Evolutionary conservation across 2,329 filamentous ascomycete species (phyloP).

Genomic region (Aspergillus unguis): DNA sequence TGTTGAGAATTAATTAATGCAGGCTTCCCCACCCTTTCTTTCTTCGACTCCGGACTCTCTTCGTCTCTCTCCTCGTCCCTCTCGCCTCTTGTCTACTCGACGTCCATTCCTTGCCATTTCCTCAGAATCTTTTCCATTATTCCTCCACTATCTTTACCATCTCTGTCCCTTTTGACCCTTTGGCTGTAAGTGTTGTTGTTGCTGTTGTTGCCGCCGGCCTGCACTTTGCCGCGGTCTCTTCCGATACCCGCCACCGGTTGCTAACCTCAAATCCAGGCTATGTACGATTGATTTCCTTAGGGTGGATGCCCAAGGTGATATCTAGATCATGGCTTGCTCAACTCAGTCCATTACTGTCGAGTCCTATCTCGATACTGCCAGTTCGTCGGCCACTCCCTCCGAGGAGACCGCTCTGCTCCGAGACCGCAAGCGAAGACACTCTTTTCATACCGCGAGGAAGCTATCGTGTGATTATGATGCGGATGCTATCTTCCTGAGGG

Average conservation of each 20-base stretch:
- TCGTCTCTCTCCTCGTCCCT: background rate
- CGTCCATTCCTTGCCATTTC: slow-evolving; percentile 4
- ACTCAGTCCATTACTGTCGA: slow-evolving; percentile 40
- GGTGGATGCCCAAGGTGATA: slow-evolving; percentile 2
- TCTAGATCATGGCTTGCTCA: slow-evolving; percentile 37
- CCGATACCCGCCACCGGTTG: slow-evolving; percentile 1
- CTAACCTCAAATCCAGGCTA: slow-evolving; percentile 12
- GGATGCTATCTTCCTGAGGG: slow-evolving; percentile 44
- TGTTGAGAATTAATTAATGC: slow-evolving; percentile 4
- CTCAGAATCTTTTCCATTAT: slow-evolving; percentile 7
- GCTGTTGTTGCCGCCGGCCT: too few relatives aligned
- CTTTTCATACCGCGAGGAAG: slow-evolving; percentile 43
- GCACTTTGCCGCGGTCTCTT: slow-evolving; percentile 2
- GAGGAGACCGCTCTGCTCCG: slow-evolving; percentile 36
- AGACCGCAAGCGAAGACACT: slow-evolving; percentile 43
- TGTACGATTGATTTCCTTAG: slow-evolving; percentile 14
- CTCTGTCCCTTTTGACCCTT: slow-evolving; percentile 4
- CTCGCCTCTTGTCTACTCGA: slow-evolving; percentile 2
- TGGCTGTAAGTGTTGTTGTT: slow-evolving; percentile 6
- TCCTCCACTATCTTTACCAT: slow-evolving; percentile 5
- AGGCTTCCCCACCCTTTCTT: slow-evolving; percentile 5
- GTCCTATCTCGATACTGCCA: slow-evolving; percentile 29
- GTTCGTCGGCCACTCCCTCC: slow-evolving; percentile 28
- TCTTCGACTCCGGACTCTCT: background rate
- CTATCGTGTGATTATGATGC: slow-evolving; percentile 45